phyloP scores from a whole-genome alignment of 2,329 filamentous ascomycete genomes.

The Colletotrichum australisinense region DNA sequence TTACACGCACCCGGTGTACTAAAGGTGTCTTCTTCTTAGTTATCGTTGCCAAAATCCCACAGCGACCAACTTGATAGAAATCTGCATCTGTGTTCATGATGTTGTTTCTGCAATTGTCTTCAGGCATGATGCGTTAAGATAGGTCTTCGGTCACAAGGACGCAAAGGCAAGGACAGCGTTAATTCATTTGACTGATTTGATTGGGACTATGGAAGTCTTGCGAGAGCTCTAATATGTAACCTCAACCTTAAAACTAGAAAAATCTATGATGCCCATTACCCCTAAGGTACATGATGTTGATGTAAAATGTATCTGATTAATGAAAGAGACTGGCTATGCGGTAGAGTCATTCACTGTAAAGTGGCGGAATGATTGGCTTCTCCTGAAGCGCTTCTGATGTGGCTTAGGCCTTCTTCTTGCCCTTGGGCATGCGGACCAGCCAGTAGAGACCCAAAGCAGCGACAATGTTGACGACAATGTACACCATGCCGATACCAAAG shows the following conservation, averaged over 20 bases:
- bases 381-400: neutral
- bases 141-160: neutral
- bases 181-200: neutral
- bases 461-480: conserved; percentile 60
- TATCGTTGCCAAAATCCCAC: neutral
- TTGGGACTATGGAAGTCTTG: neutral
- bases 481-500: conserved; percentile 64
- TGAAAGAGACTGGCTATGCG: neutral
- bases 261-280: neutral
- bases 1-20: neutral
- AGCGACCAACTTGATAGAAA: no score
- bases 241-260: neutral
- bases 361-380: neutral
- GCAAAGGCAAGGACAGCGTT: neutral
- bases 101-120: no score
- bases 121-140: neutral
- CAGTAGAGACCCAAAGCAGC: conserved; percentile 62
- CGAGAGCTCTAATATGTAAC: neutral
- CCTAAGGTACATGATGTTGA: neutral
- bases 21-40: neutral
- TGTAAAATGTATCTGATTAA: neutral
- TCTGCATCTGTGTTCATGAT: no score
- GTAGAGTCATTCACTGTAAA: neutral
- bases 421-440: conserved; percentile 49
- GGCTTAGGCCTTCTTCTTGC: conserved; percentile 32